These are phyloP conservation scores for Avena sativa DNA, from an alignment of 176 grass and related monocot genomes.

Conservation along the genomic window DNA sequence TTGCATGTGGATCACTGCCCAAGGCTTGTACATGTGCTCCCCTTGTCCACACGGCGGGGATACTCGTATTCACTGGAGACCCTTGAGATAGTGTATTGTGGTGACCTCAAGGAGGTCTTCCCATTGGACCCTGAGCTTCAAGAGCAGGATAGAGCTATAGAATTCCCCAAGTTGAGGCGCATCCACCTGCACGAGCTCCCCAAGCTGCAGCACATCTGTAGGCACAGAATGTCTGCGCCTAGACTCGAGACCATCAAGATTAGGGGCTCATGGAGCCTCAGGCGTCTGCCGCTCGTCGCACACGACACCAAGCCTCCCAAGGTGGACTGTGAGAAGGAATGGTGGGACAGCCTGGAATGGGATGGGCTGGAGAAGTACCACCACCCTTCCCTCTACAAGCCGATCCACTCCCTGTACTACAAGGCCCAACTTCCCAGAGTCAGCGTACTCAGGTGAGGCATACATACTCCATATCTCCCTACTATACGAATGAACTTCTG, in stretches of 20 bases:
- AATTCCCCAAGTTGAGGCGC: rapidly evolving
- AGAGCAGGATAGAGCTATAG: not conserved
- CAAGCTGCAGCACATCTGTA: not conserved
- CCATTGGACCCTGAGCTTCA: not conserved
- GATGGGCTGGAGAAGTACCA: not conserved
- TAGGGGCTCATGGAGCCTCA: slow-evolving; percentile 41
- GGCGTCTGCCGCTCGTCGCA: rapidly evolving
- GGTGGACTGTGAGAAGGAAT: slow-evolving; percentile 46
- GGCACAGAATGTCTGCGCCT: not conserved
- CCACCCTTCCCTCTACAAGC: not conserved
- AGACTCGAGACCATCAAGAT: not conserved
- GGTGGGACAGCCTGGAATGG: slow-evolving; percentile 29
- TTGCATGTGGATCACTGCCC: too few relatives aligned
- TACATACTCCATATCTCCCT: not conserved
- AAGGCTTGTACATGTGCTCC: too few relatives aligned
- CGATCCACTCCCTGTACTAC: not conserved
- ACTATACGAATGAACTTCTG: not conserved
- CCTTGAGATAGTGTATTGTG: not conserved
- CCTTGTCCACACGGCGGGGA: too few relatives aligned
- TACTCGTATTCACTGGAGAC: too few relatives aligned
- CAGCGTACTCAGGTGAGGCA: slow-evolving; percentile 6
- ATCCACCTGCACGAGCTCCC: slow-evolving; percentile 35
- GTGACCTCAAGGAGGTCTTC: not conserved
- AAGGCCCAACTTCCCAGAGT: not conserved
- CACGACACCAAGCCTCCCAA: rapidly evolving